These are phyloP conservation scores for Cicer bijugum DNA, from an alignment of 306 rosid species.

Conservation along the genomic window DNA sequence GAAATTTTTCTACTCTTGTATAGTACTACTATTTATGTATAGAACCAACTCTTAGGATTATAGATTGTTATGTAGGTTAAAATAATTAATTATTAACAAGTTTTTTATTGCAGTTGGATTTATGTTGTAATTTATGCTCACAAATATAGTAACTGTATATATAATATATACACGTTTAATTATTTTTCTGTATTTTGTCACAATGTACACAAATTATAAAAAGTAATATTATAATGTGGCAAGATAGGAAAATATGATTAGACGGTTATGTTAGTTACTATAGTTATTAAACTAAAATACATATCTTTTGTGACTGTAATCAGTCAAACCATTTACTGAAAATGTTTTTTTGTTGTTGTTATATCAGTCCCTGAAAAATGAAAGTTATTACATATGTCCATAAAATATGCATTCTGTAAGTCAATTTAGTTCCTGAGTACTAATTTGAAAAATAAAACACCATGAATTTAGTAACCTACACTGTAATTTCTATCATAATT, in stretches of 20 bases:
- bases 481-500: not conserved
- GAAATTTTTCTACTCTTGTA: not conserved
- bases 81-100: too few relatives aligned
- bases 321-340: not conserved
- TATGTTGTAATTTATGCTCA: not conserved
- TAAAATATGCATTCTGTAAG: not conserved
- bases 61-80: too few relatives aligned
- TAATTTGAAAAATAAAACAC: constrained; percentile 3
- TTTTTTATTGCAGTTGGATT: not conserved
- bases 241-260: not conserved
- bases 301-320: not conserved
- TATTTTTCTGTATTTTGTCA: not conserved
- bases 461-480: not conserved
- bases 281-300: not conserved
- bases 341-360: not conserved
- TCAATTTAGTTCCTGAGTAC: not conserved
- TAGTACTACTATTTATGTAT: not conserved
- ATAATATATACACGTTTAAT: too few relatives aligned
- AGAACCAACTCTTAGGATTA: too few relatives aligned
- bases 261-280: not conserved
- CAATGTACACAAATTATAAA: too few relatives aligned
- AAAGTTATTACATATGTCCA: not conserved
- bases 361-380: not conserved
- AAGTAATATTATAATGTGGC: not conserved
- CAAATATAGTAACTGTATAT: too few relatives aligned